Conservation (phyloP, 2,329 filamentous ascomycete genomes). For the Ophidiomyces ophidiicola region DNA sequence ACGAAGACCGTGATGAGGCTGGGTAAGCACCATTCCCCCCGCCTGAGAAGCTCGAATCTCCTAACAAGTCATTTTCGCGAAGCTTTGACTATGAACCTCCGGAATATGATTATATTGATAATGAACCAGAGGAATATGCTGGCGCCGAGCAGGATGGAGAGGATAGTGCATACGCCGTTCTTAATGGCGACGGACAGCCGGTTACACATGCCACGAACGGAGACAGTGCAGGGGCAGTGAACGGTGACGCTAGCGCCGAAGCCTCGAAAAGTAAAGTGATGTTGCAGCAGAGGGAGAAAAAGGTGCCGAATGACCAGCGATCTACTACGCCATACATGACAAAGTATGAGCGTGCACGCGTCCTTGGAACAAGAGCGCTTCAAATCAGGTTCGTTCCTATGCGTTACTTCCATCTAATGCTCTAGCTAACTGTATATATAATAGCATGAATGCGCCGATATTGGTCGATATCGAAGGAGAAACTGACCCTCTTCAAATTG, state of each 20-base stretch:
- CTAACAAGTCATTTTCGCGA: background rate
- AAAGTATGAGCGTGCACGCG: constrained; percentile 92
- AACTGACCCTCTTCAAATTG: constrained; percentile 94
- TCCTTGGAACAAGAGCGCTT: constrained; percentile 81
- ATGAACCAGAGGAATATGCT: constrained; percentile 47
- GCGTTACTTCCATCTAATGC: background rate
- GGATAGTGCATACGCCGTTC: constrained; percentile 41
- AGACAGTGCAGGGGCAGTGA: constrained; percentile 31
- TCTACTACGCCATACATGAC: constrained; percentile 98
- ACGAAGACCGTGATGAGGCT: constrained; percentile 48
- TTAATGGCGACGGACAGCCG: constrained; percentile 42
- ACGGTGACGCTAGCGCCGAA: constrained; percentile 42
- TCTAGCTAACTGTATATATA: constrained; percentile 18
- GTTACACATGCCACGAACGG: constrained; percentile 29
- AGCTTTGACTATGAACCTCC: constrained; percentile 46
- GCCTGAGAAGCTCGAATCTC: background rate
- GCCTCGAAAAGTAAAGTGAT: constrained; percentile 40
- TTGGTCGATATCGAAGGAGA: constrained; percentile 94
- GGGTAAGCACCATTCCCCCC: constrained; percentile 35
- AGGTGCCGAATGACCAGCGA: constrained; percentile 76
- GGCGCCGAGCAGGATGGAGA: constrained; percentile 44
- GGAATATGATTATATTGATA: constrained; percentile 54
- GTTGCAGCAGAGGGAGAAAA: constrained; percentile 58
- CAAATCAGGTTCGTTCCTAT: constrained; percentile 70
- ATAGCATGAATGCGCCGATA: constrained; percentile 91